Evolutionary conservation across 176 grass and related monocot species (phyloP).

Genomic region (Pontederia crassipes): DNA sequence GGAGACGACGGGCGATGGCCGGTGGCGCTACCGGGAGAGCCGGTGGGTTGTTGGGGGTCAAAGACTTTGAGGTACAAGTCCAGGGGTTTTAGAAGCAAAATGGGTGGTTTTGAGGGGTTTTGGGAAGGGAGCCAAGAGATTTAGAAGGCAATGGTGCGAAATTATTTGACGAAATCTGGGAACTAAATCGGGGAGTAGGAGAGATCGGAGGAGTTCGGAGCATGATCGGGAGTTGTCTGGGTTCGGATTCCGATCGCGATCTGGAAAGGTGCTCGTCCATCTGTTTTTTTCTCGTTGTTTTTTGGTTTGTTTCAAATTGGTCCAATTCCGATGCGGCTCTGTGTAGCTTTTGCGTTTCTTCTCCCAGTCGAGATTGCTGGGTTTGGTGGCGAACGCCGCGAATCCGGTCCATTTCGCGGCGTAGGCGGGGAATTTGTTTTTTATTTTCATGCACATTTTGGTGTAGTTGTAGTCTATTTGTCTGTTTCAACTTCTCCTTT

Average conservation of each 20-base stretch:
- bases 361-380: background rate
- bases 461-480: background rate
- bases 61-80: conserved; percentile 25
- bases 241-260: background rate
- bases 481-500: background rate
- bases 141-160: conserved; percentile 7
- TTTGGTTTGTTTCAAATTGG: background rate
- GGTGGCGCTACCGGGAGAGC: conserved; percentile 18
- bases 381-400: background rate
- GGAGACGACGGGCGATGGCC: background rate
- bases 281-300: background rate
- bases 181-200: background rate
- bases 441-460: background rate
- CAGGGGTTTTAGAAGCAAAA: conserved; percentile 47
- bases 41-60: conserved; percentile 15
- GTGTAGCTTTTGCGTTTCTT: background rate
- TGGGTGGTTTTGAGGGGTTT: conserved; percentile 27
- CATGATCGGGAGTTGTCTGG: background rate
- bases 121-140: conserved; percentile 12
- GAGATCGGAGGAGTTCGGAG: background rate
- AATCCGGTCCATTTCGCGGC: background rate
- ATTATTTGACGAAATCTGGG: background rate
- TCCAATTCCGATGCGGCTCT: background rate
- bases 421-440: background rate
- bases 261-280: background rate